A percentile compares a stretch with the other conserved stretches of the same genome.
Evolutionary conservation across 345 rosid genomes (phyloP).

Genomic region (Nephelium lappaceum): DNA sequence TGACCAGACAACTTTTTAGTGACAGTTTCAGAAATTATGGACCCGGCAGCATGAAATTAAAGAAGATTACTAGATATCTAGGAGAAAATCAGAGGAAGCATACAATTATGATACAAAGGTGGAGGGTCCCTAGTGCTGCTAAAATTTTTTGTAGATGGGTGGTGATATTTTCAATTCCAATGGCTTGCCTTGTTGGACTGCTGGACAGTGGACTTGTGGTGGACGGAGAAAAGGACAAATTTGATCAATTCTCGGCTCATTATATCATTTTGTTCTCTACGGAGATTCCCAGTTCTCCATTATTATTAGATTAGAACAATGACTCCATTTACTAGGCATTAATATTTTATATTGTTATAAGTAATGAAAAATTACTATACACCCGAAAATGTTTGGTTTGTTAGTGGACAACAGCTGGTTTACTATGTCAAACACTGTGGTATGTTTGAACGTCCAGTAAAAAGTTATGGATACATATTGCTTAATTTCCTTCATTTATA

Average conservation of each 20-base stretch:
- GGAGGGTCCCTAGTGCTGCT: background rate
- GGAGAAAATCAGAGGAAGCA: background rate
- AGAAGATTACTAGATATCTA: background rate
- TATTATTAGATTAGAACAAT: too few species aligned
- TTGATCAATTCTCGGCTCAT: constrained; percentile 9
- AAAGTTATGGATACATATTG: constrained; percentile 2
- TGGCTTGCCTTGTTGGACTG: constrained; percentile 10
- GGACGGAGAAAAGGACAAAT: constrained; percentile 8
- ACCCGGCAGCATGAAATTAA: background rate
- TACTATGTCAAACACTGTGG: background rate
- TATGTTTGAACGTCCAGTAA: background rate
- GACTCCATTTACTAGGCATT: too few species aligned
- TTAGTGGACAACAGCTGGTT: background rate
- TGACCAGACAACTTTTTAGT: background rate
- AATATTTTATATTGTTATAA: background rate
- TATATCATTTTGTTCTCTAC: background rate
- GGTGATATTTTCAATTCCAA: background rate
- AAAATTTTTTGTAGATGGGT: background rate
- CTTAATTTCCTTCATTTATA: background rate
- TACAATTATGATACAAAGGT: too few species aligned
- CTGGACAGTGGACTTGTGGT: constrained; percentile 13
- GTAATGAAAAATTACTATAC: background rate
- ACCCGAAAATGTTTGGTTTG: background rate
- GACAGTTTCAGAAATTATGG: background rate
- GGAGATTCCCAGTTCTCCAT: constrained; percentile 14